phyloP scores from a whole-genome alignment of 805 yeast genomes.

The Barnettozyma sucrosica region DNA sequence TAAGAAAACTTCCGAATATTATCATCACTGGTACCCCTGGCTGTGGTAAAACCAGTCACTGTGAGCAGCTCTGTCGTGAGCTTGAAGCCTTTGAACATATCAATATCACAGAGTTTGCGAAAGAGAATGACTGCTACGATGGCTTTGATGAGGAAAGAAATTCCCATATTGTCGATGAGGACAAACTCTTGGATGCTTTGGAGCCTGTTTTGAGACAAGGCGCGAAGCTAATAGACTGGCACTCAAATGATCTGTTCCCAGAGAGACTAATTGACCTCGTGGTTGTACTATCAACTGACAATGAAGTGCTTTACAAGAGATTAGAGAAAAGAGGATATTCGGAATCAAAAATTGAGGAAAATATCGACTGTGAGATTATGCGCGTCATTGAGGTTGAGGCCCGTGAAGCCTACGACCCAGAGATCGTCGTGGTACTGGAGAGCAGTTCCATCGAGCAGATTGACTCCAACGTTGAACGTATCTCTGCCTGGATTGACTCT shows the following conservation, averaged over 20 bases:
- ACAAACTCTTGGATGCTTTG: conserved; percentile 71
- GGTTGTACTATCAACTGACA: conserved; percentile 78
- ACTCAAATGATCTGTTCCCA: conserved; percentile 92
- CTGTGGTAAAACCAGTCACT: conserved; percentile 78
- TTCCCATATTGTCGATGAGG: conserved; percentile 88
- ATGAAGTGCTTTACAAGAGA: conserved; percentile 66
- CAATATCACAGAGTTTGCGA: conserved; percentile 77
- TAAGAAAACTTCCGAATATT: conserved; percentile 52
- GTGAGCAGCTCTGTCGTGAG: conserved; percentile 50
- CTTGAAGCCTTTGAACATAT: conserved; percentile 44
- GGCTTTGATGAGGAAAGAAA: conserved; percentile 85
- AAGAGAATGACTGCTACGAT: conserved; percentile 66
- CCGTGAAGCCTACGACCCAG: conserved; percentile 68
- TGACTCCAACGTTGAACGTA: conserved; percentile 76
- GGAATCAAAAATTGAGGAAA: conserved; percentile 79
- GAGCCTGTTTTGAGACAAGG: conserved; percentile 79
- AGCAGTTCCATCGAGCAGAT: conserved; percentile 72
- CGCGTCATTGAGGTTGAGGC: conserved; percentile 87
- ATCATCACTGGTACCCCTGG: conserved; percentile 96
- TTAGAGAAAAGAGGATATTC: conserved; percentile 71
- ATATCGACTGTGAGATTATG: conserved; percentile 96
- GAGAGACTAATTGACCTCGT: conserved; percentile 90
- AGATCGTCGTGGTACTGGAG: conserved; percentile 72
- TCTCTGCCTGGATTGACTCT: conserved; percentile 63
- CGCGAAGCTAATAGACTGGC: conserved; percentile 95